These are phyloP conservation scores for Avicennia marina DNA, from an alignment of 257 asterid species.

Conservation along the genomic window DNA sequence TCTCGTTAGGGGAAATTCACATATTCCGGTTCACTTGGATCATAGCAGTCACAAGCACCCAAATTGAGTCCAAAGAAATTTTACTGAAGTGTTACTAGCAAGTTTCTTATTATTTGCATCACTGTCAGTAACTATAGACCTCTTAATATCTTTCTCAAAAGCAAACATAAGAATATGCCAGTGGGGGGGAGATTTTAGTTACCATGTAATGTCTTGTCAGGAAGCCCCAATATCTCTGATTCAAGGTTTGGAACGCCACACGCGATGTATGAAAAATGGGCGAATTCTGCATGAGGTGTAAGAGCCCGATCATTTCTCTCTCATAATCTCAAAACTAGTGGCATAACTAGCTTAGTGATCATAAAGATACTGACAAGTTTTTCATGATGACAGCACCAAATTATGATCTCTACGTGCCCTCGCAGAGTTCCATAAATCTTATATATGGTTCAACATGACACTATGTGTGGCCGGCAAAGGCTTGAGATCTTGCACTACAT, in stretches of 20 bases:
- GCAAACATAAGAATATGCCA: slow-evolving; percentile 21
- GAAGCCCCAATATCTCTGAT: neutral
- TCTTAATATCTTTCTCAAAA: too few relatives aligned
- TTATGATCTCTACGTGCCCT: too few relatives aligned
- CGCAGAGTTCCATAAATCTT: too few relatives aligned
- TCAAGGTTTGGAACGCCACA: neutral
- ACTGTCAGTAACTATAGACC: slow-evolving; percentile 1
- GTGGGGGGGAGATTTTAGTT: slow-evolving; percentile 6
- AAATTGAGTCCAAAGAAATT: neutral
- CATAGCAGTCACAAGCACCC: slow-evolving; percentile 13
- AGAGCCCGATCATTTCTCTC: too few relatives aligned
- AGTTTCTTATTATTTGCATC: neutral
- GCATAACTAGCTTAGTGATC: too few relatives aligned
- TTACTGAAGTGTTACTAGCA: neutral
- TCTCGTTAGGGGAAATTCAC: slow-evolving; percentile 12
- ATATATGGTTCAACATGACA: too few relatives aligned
- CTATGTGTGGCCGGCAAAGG: too few relatives aligned
- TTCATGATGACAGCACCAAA: too few relatives aligned
- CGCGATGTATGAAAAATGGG: neutral
- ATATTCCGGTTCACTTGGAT: slow-evolving; percentile 23
- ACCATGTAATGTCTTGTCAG: slow-evolving; percentile 5
- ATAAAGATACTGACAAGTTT: too few relatives aligned
- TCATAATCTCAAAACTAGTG: too few relatives aligned
- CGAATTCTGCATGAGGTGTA: neutral
- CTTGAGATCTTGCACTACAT: too few relatives aligned